Evolutionary conservation across 1,139 yeast species (phyloP), one percentile per base, ranked within the genome.

Genomic region (Diutina pseudorugosa): DNA sequence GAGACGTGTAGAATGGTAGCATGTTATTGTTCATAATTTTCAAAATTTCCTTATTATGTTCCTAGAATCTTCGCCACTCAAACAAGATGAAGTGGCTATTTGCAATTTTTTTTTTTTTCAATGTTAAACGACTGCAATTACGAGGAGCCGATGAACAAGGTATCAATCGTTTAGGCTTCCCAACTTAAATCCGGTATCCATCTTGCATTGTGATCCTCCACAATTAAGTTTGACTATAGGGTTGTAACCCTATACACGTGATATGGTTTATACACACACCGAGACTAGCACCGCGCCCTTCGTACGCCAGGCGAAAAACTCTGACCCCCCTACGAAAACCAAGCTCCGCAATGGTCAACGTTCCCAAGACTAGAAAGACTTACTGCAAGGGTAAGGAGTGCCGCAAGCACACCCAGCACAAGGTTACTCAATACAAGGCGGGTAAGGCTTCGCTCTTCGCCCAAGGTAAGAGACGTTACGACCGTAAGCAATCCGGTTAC

Each of bases 381-480:
- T 93, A 86, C 93, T 93, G 99, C 83, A 90, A 90, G 82, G 97
- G 97, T 82, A 93, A 87, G 82, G 84, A 83, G 75, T 94, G 99
- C 83, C 89, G 95, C 74, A 90, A 90, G 82, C 99, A 94, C 94
- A 91, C 98, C 72, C 97, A 90, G 80, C 99, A 93, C 95, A 93
- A 93, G 85, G 98, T 93, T 71, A 91, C 98, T 77, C 99, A 93
- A 83, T 94, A 93, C 95, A 93, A 93, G 79, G 96, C 98, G 73
- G 98, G 98, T 81, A 93, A 93, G 83, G 98, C 98, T 74, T 91
- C 98, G 64, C 85, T 91, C 71, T 90, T 83, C 75, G 97, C 98
- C 67, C 98, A 93, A 82, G 99, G 99, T 85, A 94, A 94, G 91
- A 89, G 99, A 85, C 91, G 99, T 83, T 93, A 93, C 82, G 98